Evolutionary conservation across 306 rosid species (phyloP).

Genomic region (Purshia tridentata): DNA sequence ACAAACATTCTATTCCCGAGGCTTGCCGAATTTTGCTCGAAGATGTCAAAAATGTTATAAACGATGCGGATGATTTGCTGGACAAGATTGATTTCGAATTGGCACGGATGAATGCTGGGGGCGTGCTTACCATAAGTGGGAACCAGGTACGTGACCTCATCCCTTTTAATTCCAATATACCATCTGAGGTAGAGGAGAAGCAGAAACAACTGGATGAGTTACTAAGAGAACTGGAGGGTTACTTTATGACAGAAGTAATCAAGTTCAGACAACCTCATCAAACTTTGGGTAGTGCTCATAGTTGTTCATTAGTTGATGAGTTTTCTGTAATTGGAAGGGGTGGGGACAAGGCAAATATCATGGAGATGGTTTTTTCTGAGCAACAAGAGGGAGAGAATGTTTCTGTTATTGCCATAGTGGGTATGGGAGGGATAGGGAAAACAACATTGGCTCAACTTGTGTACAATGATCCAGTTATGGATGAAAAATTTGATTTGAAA

Average conservation of each 20-base stretch:
- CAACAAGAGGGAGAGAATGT: background rate
- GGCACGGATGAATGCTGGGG: background rate
- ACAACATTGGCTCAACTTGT: conserved; percentile 33
- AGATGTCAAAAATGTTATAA: background rate
- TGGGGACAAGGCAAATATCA: background rate
- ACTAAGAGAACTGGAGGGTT: conserved; percentile 6
- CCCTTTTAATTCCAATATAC: conserved; percentile 11
- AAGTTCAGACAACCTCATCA: background rate
- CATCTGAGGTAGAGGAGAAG: conserved; percentile 4
- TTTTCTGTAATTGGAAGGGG: conserved; percentile 21
- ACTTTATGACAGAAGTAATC: background rate
- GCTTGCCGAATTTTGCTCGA: conserved; percentile 10
- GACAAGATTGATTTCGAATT: conserved; percentile 17
- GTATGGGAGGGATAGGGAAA: conserved; percentile 32
- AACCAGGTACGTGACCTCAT: conserved; percentile 7
- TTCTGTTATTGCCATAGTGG: conserved; percentile 14
- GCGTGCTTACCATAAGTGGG: background rate
- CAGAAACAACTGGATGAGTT: conserved; percentile 6
- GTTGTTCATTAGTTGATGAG: conserved; percentile 20
- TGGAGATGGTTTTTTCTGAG: background rate
- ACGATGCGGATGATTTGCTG: conserved; percentile 23
- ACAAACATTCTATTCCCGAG: background rate
- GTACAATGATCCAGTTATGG: conserved; percentile 24
- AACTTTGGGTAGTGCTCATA: background rate
- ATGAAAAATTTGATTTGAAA: conserved; percentile 8